Evolutionary conservation across 108 stramenopile genomes (phyloP).

Genomic region (Cyclotella distinguenda): DNA sequence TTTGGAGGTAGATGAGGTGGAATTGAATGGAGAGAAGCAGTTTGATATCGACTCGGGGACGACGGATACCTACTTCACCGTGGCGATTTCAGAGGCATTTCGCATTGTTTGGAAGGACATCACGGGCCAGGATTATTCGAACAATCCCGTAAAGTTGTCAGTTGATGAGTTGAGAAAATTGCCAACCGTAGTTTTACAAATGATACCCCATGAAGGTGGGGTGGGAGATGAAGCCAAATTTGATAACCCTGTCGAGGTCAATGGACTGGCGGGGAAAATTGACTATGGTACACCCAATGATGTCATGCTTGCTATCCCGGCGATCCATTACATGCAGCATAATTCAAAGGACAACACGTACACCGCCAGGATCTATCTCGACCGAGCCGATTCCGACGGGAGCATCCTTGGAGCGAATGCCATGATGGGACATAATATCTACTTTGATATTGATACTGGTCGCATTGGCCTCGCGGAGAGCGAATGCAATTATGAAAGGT

Average conservation of each 20-base stretch:
- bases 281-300: slow-evolving; percentile 62
- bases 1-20: slow-evolving; percentile 43
- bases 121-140: slow-evolving; percentile 72
- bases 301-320: slow-evolving; percentile 78
- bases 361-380: slow-evolving; percentile 67
- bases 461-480: slow-evolving; percentile 92
- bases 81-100: slow-evolving; percentile 60
- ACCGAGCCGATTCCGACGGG: slow-evolving; percentile 59
- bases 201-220: slow-evolving; percentile 45
- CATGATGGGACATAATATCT: slow-evolving; percentile 93
- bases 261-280: slow-evolving; percentile 69
- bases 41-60: slow-evolving; percentile 95
- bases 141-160: slow-evolving; percentile 51
- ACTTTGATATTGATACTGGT: slow-evolving; percentile 90
- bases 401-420: slow-evolving; percentile 94
- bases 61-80: slow-evolving; percentile 88
- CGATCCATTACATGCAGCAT: slow-evolving; percentile 79
- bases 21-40: slow-evolving; percentile 78
- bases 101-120: slow-evolving; percentile 65
- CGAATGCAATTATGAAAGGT: slow-evolving; percentile 60
- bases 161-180: slow-evolving; percentile 44
- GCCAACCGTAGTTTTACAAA: slow-evolving; percentile 79
- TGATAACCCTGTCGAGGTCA: slow-evolving; percentile 37
- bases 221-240: slow-evolving; percentile 38
- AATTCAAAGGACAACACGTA: slow-evolving; percentile 54